Conservation (phyloP, 148 eudicot genomes). For the Bassia scoparia region DNA sequence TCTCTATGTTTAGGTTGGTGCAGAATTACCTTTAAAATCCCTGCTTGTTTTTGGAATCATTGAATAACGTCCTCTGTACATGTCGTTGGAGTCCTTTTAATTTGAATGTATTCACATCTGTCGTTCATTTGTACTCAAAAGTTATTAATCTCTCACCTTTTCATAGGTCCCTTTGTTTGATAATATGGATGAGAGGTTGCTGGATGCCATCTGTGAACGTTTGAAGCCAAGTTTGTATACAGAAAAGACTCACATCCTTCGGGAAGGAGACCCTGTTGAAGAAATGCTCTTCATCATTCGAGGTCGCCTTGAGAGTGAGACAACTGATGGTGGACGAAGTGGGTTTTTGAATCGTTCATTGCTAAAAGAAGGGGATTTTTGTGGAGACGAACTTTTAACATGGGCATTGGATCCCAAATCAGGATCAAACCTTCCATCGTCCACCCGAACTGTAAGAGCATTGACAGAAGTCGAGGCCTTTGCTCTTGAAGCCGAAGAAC, state of each 20-base stretch:
- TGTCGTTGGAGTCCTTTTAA: too few species aligned
- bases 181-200: slow-evolving; percentile 77
- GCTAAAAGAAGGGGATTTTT: slow-evolving; percentile 65
- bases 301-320: slow-evolving; percentile 66
- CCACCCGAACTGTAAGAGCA: slow-evolving; percentile 75
- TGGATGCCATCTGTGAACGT: slow-evolving; percentile 84
- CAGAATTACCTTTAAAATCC: too few species aligned
- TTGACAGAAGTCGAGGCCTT: slow-evolving; percentile 80
- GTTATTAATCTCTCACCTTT: neutral
- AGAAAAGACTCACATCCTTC: slow-evolving; percentile 53
- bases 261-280: slow-evolving; percentile 79
- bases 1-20: too few species aligned
- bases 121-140: too few species aligned
- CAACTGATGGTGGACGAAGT: slow-evolving; percentile 79
- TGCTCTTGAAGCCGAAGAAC: slow-evolving; percentile 61
- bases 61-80: too few species aligned
- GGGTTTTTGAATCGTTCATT: slow-evolving; percentile 72
- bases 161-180: slow-evolving; percentile 72
- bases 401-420: slow-evolving; percentile 78
- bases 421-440: slow-evolving; percentile 56
- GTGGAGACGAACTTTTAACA: slow-evolving; percentile 79
- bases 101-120: too few species aligned
- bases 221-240: slow-evolving; percentile 67
- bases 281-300: slow-evolving; percentile 87
- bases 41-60: too few species aligned